Evolutionary conservation across 257 asterid genomes (phyloP), one percentile per base, ranked within the genome.

Genomic region (Ilex asprella): DNA sequence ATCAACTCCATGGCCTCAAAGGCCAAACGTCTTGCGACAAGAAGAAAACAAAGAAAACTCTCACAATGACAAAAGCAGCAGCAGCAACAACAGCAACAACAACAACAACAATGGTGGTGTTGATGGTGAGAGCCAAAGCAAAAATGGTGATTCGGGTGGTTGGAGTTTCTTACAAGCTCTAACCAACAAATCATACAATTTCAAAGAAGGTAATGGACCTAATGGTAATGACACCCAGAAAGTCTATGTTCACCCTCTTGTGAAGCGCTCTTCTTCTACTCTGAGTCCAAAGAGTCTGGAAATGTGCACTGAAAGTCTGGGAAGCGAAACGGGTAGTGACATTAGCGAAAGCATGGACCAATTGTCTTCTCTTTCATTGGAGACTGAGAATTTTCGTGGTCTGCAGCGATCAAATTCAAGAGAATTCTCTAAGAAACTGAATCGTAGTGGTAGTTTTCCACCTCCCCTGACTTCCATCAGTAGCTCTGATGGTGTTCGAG

Each of bases 261-360:
- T 32, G 3, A 81, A 75, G 71, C 67, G 69, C 31, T 73, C 84
- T 11, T 2, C 68, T 5, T 72, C 69, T 35, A 60, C 67, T 0
- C 74, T 84, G 7, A 88, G 79, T 75, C 41, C 80, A 2, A 82
- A 55, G 21, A 86, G 91, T 71, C 69, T 91, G 31, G 94, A 86
- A 72, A 78, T 91, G 92, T 88, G 98, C 81, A 91, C 98, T 0
- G 98, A 91, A 67, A 75, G 88, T 74, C 69, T 91, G 54, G 92
- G 96, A 13, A 67, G 80, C 21, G 98, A 91, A 67, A 84, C 87
- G 0, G 96, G 98, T 2, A 74, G 77, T 73, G 54, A 62, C 79
- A 72, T 76, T 57, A 78, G 63, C n/a, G 70, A 76, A 39, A 67
- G 54, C 61, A 39, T 60, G 1, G 86, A 75, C 10, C 83, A 74